A percentile compares a stretch with the other conserved stretches of the same genome.
Evolutionary conservation across 108 stramenopile genomes (phyloP).

Genomic region (Epithemia pelagica): DNA sequence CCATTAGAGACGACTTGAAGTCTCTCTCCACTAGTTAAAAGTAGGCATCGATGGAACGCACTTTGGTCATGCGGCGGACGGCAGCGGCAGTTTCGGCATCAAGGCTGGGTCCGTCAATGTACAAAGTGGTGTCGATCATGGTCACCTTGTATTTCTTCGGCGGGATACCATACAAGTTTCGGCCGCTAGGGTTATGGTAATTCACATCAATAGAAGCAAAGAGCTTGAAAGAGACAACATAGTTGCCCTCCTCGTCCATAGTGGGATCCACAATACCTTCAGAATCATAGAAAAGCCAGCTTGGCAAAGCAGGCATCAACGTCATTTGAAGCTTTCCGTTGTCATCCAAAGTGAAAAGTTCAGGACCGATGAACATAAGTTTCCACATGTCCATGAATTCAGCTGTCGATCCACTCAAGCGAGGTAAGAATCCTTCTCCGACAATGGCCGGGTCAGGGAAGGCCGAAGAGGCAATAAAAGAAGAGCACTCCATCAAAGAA

Average conservation of each 20-base stretch:
- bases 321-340: slow-evolving; percentile 70
- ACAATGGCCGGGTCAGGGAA: slow-evolving; percentile 81
- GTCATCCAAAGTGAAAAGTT: slow-evolving; percentile 65
- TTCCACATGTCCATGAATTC: slow-evolving; percentile 94
- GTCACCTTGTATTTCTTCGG: slow-evolving; percentile 73
- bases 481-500: slow-evolving; percentile 89
- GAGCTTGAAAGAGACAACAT: slow-evolving; percentile 80
- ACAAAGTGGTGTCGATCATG: slow-evolving; percentile 61
- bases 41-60: slow-evolving; percentile 75
- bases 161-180: slow-evolving; percentile 59
- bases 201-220: slow-evolving; percentile 84
- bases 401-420: slow-evolving; percentile 92
- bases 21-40: slow-evolving; percentile 65
- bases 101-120: slow-evolving; percentile 52
- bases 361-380: slow-evolving; percentile 87
- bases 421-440: slow-evolving; percentile 87
- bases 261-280: slow-evolving; percentile 32
- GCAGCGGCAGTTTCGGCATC: slow-evolving; percentile 55
- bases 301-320: slow-evolving; percentile 82
- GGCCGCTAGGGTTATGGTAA: slow-evolving; percentile 84
- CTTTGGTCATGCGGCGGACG: slow-evolving; percentile 63
- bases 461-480: slow-evolving; percentile 87
- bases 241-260: slow-evolving; percentile 71
- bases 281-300: slow-evolving; percentile 83
- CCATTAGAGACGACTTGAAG: not conserved